These are phyloP conservation scores for Ophiocordyceps camponoti-saundersi DNA, from an alignment of 2,329 filamentous ascomycete species.

Conservation along the genomic window DNA sequence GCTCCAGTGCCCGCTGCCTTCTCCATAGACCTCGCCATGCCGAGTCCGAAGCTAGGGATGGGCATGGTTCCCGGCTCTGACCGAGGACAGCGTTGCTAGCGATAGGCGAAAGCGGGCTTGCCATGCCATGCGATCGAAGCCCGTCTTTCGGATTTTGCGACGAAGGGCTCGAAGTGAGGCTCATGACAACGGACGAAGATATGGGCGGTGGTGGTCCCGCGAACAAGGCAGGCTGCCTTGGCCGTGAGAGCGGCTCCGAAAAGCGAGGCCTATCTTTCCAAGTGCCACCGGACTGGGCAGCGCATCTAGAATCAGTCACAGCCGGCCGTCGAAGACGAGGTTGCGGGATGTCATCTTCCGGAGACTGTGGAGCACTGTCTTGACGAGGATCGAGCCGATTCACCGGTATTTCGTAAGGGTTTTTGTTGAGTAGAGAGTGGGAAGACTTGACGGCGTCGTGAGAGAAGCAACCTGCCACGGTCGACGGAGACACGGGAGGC, in stretches of 20 bases:
- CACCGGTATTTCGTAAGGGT: constrained; percentile 19
- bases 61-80: constrained; percentile 9
- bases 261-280: constrained; percentile 11
- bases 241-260: constrained; percentile 14
- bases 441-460: constrained; percentile 10
- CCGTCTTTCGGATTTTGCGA: constrained; percentile 5
- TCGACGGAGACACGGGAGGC: neutral
- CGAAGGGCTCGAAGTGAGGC: constrained; percentile 2
- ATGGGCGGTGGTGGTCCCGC: constrained; percentile 34
- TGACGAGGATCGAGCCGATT: constrained; percentile 20
- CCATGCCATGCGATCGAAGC: constrained; percentile 1
- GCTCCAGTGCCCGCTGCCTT: constrained; percentile 26
- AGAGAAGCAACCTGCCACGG: constrained; percentile 9
- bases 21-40: constrained; percentile 28
- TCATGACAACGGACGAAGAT: constrained; percentile 21
- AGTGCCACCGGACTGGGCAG: constrained; percentile 4
- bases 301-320: constrained; percentile 1
- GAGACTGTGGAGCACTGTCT: constrained; percentile 8
- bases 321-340: constrained; percentile 7
- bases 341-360: constrained; percentile 7
- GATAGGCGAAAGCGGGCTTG: constrained; percentile 1
- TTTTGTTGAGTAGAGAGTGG: constrained; percentile 8
- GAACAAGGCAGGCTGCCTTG: constrained; percentile 20
- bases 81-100: constrained; percentile 22
- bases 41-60: constrained; percentile 19